Evolutionary conservation across 148 eudicot genomes (phyloP), one percentile per base, ranked within the genome.

Genomic region (Rheum nobile): DNA sequence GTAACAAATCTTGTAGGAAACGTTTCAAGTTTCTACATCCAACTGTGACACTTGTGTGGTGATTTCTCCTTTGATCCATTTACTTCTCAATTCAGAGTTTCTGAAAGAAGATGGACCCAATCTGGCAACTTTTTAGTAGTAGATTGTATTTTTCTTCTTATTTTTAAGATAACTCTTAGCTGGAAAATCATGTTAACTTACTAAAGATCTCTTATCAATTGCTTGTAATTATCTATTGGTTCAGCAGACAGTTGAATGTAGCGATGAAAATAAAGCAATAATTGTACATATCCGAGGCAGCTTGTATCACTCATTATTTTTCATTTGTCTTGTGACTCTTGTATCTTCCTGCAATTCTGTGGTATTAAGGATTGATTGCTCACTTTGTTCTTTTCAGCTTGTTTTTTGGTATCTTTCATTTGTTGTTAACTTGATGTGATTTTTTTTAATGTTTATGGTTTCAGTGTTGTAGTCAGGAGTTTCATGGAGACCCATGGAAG

Each of bases 401-500:
- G 10, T 10, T 57, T n/a, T 41, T 67, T 43, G 57, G 38, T 17
- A 19, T 6, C 37, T 41, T 74, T n/a, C 10, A n/a, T 24, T 50
- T 75, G 24, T 75, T 71, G 37, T 17, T 48, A 16, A 8, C 68
- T 72, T 63, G 35, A 44, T 76, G 29, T 46, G 37, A 38, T 13
- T 5, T 67, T 74, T n/a, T 39, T 41, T 69, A 71, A n/a, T 65
- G n/a, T 68, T 73, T 41, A 80, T 59, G 80, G 77, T 84, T 85
- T 72, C 92, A 95, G 99, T 92, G 77, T 86, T 80, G 70, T 90
- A 77, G 79, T 91, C 72, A 86, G 84, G 61, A 74, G 83, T 80
- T 79, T 90, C 70, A 43, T 87, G 54, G 86, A 79, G 55, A 68
- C 81, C 78, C 78, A 67, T n/a, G 78, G 75, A 38, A 75, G 68